Evolutionary conservation across 441 rosid genomes (phyloP).

Genomic region (Oxalis stricta): DNA sequence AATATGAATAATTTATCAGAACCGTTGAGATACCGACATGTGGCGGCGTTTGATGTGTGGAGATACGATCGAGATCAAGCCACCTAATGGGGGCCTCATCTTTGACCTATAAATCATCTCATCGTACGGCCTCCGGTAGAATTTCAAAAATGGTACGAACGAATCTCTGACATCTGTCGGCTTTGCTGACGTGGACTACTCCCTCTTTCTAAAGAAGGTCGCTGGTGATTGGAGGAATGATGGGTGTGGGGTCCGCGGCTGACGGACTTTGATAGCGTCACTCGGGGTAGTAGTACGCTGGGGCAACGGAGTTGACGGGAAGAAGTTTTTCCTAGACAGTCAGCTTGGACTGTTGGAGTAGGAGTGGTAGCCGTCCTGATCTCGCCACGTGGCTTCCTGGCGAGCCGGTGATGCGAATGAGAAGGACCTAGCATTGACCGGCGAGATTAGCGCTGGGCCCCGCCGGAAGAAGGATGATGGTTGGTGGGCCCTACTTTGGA

Average conservation of each 20-base stretch:
- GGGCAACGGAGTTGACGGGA: conserved; percentile 74
- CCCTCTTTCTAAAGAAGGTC: conserved; percentile 47
- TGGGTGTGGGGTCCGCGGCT: conserved; percentile 56
- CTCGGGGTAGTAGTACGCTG: conserved; percentile 30
- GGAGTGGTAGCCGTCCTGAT: too few relatives aligned
- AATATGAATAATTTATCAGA: too few relatives aligned
- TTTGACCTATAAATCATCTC: conserved; percentile 82
- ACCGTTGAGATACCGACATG: conserved; percentile 84
- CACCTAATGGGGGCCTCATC: conserved; percentile 79
- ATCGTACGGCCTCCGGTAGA: conserved; percentile 70
- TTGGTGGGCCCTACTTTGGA: conserved; percentile 36
- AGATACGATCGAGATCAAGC: conserved; percentile 72
- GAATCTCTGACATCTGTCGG: conserved; percentile 57
- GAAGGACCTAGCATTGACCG: conserved; percentile 48
- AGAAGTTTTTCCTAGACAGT: conserved; percentile 39
- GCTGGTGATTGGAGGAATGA: conserved; percentile 92
- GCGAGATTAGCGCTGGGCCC: conserved; percentile 50
- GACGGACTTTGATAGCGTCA: conserved; percentile 11
- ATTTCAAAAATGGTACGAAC: conserved; percentile 61
- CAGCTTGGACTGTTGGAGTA: too few relatives aligned
- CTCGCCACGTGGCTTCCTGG: conserved; percentile 32
- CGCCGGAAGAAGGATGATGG: conserved; percentile 20
- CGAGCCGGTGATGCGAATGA: conserved; percentile 75
- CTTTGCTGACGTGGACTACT: conserved; percentile 39
- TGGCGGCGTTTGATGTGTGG: conserved; percentile 56